Conservation (phyloP, 257 asterid genomes). For the Avicennia marina region DNA sequence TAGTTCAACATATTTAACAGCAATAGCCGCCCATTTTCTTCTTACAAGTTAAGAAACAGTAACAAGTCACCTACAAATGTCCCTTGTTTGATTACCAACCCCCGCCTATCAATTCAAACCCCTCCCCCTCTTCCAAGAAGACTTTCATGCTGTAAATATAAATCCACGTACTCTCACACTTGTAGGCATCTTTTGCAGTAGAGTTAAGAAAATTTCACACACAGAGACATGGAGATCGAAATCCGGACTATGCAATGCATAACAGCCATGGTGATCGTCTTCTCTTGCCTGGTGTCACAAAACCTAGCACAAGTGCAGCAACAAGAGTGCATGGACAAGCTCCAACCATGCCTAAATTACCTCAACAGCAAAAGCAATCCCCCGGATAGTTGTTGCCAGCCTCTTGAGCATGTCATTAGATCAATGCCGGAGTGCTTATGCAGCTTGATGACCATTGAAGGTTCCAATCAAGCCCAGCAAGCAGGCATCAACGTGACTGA, state of each 20-base stretch:
- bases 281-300: slow-evolving; percentile 22
- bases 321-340: slow-evolving; percentile 47
- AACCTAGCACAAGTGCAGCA: slow-evolving; percentile 34
- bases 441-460: slow-evolving; percentile 52
- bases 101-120: slow-evolving; percentile 28
- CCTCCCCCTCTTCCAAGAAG: not conserved
- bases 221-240: slow-evolving; percentile 17
- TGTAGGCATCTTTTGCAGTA: not conserved
- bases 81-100: slow-evolving; percentile 41
- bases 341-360: slow-evolving; percentile 61
- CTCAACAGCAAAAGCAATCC: slow-evolving; percentile 47
- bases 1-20: slow-evolving; percentile 32
- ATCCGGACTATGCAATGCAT: slow-evolving; percentile 3
- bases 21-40: slow-evolving; percentile 7
- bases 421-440: slow-evolving; percentile 79
- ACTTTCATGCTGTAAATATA: slow-evolving; percentile 6
- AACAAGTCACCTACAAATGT: slow-evolving; percentile 18
- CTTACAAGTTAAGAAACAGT: not conserved
- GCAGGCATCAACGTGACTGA: slow-evolving; percentile 58
- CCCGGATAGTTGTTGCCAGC: slow-evolving; percentile 64
- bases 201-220: not conserved
- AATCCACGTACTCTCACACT: not conserved
- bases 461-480: slow-evolving; percentile 59
- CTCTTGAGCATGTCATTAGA: slow-evolving; percentile 42
- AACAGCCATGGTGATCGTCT: slow-evolving; percentile 6